phyloP scores from a whole-genome alignment of 352 stramenopile genomes.

The Phytophthora kernoviae region DNA sequence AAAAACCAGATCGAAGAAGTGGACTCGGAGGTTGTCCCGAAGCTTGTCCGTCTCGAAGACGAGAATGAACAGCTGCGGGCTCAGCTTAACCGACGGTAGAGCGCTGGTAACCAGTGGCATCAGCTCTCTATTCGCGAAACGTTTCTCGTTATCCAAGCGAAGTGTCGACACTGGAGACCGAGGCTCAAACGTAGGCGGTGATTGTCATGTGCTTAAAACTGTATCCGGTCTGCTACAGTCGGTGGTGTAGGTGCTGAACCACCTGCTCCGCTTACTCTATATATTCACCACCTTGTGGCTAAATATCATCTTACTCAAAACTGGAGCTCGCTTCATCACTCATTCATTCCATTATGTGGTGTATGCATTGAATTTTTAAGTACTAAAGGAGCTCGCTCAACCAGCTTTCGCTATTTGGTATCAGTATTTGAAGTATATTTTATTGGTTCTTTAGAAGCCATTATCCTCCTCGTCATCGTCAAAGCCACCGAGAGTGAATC shows the following conservation, averaged over 20 bases:
- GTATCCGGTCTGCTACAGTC: slow-evolving; percentile 1
- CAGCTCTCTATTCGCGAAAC: slow-evolving; percentile 2
- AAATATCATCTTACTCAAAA: slow-evolving; percentile 22
- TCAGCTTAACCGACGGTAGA: slow-evolving; percentile 37
- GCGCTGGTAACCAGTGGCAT: slow-evolving; percentile 4
- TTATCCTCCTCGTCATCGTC: slow-evolving; percentile 72
- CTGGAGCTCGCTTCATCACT: background rate
- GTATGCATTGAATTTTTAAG: too few species aligned
- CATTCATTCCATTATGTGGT: too few species aligned
- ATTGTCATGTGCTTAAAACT: slow-evolving; percentile 10
- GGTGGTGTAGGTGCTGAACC: background rate
- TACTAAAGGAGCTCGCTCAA: too few species aligned
- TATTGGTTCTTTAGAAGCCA: slow-evolving; percentile 43
- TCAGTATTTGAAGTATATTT: too few species aligned
- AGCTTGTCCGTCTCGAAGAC: slow-evolving; percentile 83
- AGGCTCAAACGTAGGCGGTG: slow-evolving; percentile 1
- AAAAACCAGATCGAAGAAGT: slow-evolving; percentile 90
- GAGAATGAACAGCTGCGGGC: slow-evolving; percentile 79
- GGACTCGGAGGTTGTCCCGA: slow-evolving; percentile 83
- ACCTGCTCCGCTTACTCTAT: slow-evolving; percentile 21
- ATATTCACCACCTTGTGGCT: slow-evolving; percentile 26
- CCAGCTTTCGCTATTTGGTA: too few species aligned
- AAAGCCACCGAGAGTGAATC: slow-evolving; percentile 68
- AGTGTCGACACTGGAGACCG: slow-evolving; percentile 5
- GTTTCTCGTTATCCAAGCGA: slow-evolving; percentile 1